These are phyloP conservation scores for Dipodascopsis uninucleata DNA, from an alignment of 805 yeast genomes.

Conservation along the genomic window DNA sequence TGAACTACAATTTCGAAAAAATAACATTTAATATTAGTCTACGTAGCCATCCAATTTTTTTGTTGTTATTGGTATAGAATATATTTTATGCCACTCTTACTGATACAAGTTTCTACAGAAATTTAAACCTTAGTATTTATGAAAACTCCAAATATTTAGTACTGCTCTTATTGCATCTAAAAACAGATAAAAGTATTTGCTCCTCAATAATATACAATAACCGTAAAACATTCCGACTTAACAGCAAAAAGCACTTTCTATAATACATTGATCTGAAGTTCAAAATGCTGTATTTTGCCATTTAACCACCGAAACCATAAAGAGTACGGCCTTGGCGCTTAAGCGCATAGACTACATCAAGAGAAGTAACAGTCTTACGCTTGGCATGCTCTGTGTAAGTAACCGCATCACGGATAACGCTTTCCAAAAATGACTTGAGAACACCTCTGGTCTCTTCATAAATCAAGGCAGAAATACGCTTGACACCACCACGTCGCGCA, in stretches of 20 bases:
- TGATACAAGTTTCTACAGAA: too few species aligned
- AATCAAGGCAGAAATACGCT: slow-evolving; percentile 98
- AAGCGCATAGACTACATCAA: slow-evolving; percentile 97
- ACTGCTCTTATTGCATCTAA: too few species aligned
- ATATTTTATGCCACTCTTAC: too few species aligned
- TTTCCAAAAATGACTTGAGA: slow-evolving; percentile 90
- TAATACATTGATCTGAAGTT: too few species aligned
- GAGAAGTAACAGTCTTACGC: slow-evolving; percentile 99
- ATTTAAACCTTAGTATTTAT: too few species aligned
- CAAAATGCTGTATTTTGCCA: neutral
- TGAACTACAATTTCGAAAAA: too few species aligned
- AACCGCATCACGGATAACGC: slow-evolving; percentile 98
- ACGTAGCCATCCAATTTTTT: too few species aligned
- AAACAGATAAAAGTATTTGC: too few species aligned
- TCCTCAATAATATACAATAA: slow-evolving; percentile 9
- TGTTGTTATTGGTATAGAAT: too few species aligned
- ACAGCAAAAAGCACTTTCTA: slow-evolving; percentile 3
- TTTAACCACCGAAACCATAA: slow-evolving; percentile 99
- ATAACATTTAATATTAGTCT: too few species aligned
- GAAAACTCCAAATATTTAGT: too few species aligned
- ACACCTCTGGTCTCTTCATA: slow-evolving; percentile 99
- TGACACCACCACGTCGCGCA: slow-evolving; percentile 99
- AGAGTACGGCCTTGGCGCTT: slow-evolving; percentile 99
- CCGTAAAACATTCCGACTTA: too few species aligned
- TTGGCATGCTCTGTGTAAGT: slow-evolving; percentile 99